Percentiles rank a stretch among this genome's conserved stretches.
Evolutionary conservation across 2,329 filamentous ascomycete genomes (phyloP).

Genomic region (Phialemonium atrogriseum): DNA sequence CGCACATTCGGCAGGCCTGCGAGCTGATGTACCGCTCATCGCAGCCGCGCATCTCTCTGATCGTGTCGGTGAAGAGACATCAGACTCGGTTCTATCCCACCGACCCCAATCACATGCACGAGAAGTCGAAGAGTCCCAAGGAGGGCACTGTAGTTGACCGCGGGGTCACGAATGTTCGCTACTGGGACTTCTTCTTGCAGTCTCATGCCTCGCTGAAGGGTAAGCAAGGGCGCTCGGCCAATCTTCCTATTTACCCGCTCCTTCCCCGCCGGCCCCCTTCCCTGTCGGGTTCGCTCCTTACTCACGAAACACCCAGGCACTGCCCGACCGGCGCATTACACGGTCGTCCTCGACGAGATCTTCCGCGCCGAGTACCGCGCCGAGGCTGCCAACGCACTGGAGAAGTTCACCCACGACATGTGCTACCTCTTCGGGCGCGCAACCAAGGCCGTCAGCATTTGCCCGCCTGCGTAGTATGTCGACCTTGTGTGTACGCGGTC

Average conservation of each 20-base stretch:
- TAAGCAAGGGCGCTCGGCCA: slow-evolving; percentile 2
- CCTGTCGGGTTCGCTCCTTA: slow-evolving; percentile 5
- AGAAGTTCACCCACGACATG: slow-evolving; percentile 67
- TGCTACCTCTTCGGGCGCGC: slow-evolving; percentile 80
- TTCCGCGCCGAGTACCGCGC: slow-evolving; percentile 34
- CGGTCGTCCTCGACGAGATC: slow-evolving; percentile 63
- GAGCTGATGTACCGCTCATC: slow-evolving; percentile 43
- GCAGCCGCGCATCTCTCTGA: slow-evolving; percentile 58
- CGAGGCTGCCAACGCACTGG: slow-evolving; percentile 56
- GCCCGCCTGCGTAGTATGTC: slow-evolving; percentile 84
- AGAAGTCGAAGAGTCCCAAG: slow-evolving; percentile 50
- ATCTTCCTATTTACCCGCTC: not conserved
- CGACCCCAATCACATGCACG: slow-evolving; percentile 32
- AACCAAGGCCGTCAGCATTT: slow-evolving; percentile 82
- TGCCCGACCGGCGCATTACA: slow-evolving; percentile 76
- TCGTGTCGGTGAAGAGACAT: slow-evolving; percentile 82
- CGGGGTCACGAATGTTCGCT: slow-evolving; percentile 64
- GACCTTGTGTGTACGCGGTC: slow-evolving; percentile 76
- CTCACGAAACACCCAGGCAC: too few species aligned
- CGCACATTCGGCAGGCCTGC: slow-evolving; percentile 58
- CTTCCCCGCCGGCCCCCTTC: not conserved
- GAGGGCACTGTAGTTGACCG: slow-evolving; percentile 81
- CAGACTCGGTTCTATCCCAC: slow-evolving; percentile 82
- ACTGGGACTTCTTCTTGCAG: slow-evolving; percentile 82
- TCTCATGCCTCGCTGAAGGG: slow-evolving; percentile 75